phyloP scores from a whole-genome alignment of 108 stramenopile genomes.

The Discostella stelligeroides region DNA sequence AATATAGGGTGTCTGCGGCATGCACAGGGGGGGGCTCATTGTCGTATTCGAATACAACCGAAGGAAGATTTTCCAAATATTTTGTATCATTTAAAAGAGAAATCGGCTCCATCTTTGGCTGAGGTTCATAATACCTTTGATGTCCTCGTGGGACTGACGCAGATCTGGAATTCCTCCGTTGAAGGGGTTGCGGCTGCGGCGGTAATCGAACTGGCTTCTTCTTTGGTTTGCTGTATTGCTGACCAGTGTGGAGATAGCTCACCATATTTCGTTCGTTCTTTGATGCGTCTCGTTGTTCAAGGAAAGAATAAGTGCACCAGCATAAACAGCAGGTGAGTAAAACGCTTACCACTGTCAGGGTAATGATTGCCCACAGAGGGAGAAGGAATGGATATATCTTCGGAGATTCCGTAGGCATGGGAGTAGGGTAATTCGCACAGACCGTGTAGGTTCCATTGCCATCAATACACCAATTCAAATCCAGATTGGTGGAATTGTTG shows the following conservation, averaged over 20 bases:
- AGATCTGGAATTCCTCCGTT: neutral
- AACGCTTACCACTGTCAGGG: neutral
- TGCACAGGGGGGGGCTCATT: neutral
- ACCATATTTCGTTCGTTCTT: constrained; percentile 5
- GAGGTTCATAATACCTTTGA: constrained; percentile 1
- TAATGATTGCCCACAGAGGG: constrained; percentile 3
- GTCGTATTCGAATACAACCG: neutral
- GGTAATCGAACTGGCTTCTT: neutral
- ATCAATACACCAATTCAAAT: neutral
- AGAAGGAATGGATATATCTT: neutral
- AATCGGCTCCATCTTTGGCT: neutral
- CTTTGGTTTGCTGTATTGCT: neutral
- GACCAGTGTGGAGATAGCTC: constrained; percentile 1
- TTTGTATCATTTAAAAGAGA: neutral
- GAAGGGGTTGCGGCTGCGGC: neutral
- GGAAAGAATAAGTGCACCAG: neutral
- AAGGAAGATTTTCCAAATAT: constrained; percentile 10
- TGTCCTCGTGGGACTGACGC: neutral
- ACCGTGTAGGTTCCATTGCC: constrained; percentile 2
- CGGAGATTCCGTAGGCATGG: neutral
- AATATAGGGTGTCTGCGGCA: neutral
- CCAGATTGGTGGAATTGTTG: neutral
- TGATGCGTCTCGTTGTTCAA: neutral
- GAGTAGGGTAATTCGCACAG: neutral
- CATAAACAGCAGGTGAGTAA: neutral